Conservation (phyloP, 2,329 filamentous ascomycete species). For the Ophiostoma sp. region DNA sequence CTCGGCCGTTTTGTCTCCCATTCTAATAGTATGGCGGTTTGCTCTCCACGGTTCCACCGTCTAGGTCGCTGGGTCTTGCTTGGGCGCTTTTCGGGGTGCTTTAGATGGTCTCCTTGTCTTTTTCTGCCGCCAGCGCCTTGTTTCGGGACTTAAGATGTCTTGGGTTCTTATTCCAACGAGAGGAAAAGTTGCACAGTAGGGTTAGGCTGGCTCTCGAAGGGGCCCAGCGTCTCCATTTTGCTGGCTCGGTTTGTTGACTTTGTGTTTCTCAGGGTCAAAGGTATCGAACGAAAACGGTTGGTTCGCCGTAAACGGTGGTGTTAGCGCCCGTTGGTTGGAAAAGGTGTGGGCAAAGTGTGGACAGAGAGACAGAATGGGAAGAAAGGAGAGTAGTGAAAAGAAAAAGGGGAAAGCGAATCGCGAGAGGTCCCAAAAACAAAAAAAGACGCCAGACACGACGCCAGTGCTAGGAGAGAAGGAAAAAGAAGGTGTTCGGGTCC, state of each 20-base stretch:
- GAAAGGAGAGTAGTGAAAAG: neutral
- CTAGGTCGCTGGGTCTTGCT: neutral
- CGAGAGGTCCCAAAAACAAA: neutral
- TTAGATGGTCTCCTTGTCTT: no score
- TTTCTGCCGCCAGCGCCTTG: neutral
- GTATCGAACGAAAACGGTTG: slow-evolving; percentile 17
- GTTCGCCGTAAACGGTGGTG: slow-evolving; percentile 7
- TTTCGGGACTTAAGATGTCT: slow-evolving; percentile 6
- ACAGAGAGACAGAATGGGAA: neutral
- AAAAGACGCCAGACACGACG: neutral
- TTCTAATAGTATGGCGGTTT: neutral
- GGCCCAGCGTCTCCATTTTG: neutral
- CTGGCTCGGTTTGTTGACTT: neutral
- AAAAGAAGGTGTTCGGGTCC: neutral
- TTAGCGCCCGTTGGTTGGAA: neutral
- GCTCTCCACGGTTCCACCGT: neutral
- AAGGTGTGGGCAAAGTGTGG: neutral
- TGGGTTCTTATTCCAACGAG: neutral
- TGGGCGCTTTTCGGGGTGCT: neutral
- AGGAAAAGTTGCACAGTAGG: neutral
- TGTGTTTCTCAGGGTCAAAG: neutral
- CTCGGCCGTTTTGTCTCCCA: slow-evolving; percentile 4
- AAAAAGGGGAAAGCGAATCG: neutral
- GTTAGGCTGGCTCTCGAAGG: neutral
- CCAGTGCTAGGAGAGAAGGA: neutral